These are phyloP conservation scores for Cymbidium sinense DNA, from an alignment of 106 monocot genomes.

Conservation along the genomic window DNA sequence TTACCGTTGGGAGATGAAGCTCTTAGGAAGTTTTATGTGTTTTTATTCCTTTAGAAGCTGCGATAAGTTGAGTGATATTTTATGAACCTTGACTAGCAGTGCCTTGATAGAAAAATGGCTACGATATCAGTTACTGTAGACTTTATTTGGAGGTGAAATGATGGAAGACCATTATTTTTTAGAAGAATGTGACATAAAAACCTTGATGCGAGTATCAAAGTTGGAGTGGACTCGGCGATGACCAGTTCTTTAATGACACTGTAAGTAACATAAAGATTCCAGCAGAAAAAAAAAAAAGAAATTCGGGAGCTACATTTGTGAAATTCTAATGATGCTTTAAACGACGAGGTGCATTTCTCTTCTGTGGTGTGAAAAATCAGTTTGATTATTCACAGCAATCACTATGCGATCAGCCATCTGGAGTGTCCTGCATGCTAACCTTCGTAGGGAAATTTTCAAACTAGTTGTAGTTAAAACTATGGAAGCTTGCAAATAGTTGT, in stretches of 20 bases:
- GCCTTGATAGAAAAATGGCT: neutral
- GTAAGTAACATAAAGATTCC: too few species aligned
- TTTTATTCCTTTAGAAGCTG: neutral
- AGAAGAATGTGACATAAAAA: neutral
- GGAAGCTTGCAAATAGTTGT: neutral
- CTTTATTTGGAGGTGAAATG: neutral
- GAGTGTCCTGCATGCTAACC: neutral
- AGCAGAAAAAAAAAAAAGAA: too few species aligned
- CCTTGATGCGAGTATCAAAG: neutral
- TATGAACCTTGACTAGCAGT: neutral
- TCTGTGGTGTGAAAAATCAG: neutral
- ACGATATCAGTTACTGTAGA: neutral
- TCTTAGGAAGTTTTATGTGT: neutral
- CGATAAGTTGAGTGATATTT: neutral
- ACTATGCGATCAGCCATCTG: neutral
- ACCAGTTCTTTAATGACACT: too few species aligned
- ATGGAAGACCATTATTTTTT: neutral
- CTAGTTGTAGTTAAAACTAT: neutral
- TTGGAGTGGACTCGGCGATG: neutral
- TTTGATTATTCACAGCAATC: neutral
- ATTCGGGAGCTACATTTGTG: too few species aligned
- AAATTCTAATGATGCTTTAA: neutral
- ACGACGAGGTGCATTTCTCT: neutral
- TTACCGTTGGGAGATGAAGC: neutral
- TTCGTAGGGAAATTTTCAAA: neutral